Evolutionary conservation across 2,329 filamentous ascomycete species (phyloP).

Genomic region (Sclerotinia spermophila): DNA sequence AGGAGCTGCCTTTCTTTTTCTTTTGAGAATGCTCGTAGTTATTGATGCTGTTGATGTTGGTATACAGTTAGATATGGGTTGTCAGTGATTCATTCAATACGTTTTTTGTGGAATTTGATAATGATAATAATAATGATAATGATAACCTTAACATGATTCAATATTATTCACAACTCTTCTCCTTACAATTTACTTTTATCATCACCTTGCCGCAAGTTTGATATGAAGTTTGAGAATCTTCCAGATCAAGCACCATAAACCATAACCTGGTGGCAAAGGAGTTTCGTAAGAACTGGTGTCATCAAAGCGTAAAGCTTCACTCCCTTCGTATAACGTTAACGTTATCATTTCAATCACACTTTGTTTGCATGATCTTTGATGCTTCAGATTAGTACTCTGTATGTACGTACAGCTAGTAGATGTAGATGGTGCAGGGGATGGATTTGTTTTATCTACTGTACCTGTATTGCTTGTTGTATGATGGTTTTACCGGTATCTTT

Average conservation of each 20-base stretch:
- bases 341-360: neutral
- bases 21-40: too few relatives aligned
- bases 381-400: too few relatives aligned
- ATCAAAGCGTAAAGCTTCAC: neutral
- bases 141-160: neutral
- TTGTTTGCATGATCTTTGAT: neutral
- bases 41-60: neutral
- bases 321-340: neutral
- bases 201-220: too few relatives aligned
- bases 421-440: neutral
- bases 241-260: neutral
- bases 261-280: neutral
- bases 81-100: too few relatives aligned
- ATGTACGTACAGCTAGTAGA: too few relatives aligned
- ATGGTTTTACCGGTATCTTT: neutral
- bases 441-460: neutral
- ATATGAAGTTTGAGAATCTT: neutral
- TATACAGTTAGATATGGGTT: too few relatives aligned
- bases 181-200: too few relatives aligned
- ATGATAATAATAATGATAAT: neutral
- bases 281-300: slow-evolving; percentile 1
- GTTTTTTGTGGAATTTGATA: too few relatives aligned
- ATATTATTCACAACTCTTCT: neutral
- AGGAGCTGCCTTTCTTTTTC: neutral
- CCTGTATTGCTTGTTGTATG: too few relatives aligned